phyloP scores from a whole-genome alignment of 2,329 filamentous ascomycete species.

The Aspergillus luchuensis region DNA sequence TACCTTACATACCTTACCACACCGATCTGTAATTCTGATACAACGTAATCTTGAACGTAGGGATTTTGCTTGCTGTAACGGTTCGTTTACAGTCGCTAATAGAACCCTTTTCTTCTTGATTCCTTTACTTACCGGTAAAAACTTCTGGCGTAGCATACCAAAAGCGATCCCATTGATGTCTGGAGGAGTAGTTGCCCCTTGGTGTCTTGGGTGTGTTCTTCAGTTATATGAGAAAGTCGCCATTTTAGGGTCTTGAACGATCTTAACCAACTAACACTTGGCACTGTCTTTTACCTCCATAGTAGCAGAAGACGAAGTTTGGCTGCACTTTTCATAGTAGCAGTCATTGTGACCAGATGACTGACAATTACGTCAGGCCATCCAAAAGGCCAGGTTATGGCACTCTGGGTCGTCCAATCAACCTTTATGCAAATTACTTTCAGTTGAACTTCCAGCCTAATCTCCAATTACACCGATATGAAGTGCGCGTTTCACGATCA shows the following conservation, averaged over 20 bases:
- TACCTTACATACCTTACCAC: background rate
- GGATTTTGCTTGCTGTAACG: background rate
- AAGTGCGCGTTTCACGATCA: background rate
- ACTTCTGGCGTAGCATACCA: no score
- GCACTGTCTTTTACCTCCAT: no score
- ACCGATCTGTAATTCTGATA: background rate
- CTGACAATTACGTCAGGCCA: background rate
- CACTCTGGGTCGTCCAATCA: background rate
- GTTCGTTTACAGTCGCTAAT: no score
- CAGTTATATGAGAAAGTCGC: no score
- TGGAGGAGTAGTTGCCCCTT: no score
- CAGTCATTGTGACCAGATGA: background rate
- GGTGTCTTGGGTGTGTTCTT: no score
- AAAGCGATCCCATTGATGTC: no score
- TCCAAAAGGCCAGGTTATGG: background rate
- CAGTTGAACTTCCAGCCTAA: background rate
- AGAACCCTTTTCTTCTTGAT: no score
- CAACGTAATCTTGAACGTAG: background rate
- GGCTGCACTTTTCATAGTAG: background rate
- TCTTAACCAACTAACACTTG: no score
- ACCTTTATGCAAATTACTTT: background rate
- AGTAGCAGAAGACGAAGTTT: background rate
- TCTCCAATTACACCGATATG: background rate
- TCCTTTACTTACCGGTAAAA: no score
- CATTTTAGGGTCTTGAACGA: no score